Conservation (phyloP, 768 basidiomycete genomes). For the Neoboletus magnificus region DNA sequence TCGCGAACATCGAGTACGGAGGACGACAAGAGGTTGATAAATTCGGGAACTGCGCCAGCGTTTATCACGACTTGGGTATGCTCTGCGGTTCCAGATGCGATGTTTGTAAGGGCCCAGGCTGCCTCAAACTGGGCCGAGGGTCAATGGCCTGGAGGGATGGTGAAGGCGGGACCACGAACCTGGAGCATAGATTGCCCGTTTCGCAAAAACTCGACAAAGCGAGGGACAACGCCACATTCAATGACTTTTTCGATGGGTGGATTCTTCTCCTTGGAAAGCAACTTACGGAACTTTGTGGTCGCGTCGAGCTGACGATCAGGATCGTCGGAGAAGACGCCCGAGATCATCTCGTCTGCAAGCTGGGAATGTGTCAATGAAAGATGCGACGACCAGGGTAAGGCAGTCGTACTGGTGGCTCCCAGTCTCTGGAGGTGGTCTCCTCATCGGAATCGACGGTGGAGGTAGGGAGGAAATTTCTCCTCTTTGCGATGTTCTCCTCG, state of each 20-base stretch:
- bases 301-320: slow-evolving; percentile 91
- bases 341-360: slow-evolving; percentile 90
- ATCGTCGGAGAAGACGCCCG: slow-evolving; percentile 89
- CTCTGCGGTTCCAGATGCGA: slow-evolving; percentile 96
- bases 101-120: slow-evolving; percentile 97
- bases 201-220: slow-evolving; percentile 93
- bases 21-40: slow-evolving; percentile 95
- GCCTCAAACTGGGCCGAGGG: slow-evolving; percentile 74
- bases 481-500: slow-evolving; percentile 97
- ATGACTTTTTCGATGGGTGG: slow-evolving; percentile 99
- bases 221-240: slow-evolving; percentile 93
- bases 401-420: slow-evolving; percentile 69
- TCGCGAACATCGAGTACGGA: slow-evolving; percentile 94
- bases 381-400: slow-evolving; percentile 9
- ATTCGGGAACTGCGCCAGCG: slow-evolving; percentile 92
- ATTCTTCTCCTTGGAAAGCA: slow-evolving; percentile 99
- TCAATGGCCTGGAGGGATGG: slow-evolving; percentile 8
- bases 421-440: slow-evolving; percentile 62
- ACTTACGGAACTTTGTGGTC: slow-evolving; percentile 97
- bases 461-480: slow-evolving; percentile 86
- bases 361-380: slow-evolving; percentile 29
- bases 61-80: slow-evolving; percentile 98
- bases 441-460: slow-evolving; percentile 86
- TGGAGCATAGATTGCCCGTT: slow-evolving; percentile 81
- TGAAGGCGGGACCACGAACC: slow-evolving; percentile 38